These are phyloP conservation scores for Oxytropis ochrocephala DNA, from an alignment of 306 rosid genomes.

Conservation along the genomic window DNA sequence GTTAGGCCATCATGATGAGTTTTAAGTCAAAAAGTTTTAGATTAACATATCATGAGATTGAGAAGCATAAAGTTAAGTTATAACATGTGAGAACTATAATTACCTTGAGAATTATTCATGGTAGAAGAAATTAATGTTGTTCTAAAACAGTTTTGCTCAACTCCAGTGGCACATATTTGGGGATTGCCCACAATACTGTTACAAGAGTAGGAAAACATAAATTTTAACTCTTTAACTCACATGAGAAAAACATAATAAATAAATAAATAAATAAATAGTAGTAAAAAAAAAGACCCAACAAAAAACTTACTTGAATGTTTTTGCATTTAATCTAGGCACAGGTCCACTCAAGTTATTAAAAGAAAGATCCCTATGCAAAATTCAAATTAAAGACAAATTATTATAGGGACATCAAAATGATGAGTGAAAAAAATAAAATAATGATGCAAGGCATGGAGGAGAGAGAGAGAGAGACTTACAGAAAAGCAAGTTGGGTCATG, in stretches of 20 bases:
- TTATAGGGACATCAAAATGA: not conserved
- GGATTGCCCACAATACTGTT: slow-evolving; percentile 75
- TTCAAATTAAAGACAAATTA: not conserved
- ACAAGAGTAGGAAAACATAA: slow-evolving; percentile 21
- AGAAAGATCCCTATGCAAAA: slow-evolving; percentile 68
- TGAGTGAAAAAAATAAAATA: not conserved
- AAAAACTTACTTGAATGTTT: slow-evolving; percentile 72
- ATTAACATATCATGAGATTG: slow-evolving; percentile 8
- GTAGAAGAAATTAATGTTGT: slow-evolving; percentile 32
- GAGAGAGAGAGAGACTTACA: slow-evolving; percentile 71
- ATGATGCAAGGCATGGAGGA: not conserved
- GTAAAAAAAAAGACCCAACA: not conserved
- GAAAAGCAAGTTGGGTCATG: slow-evolving; percentile 64
- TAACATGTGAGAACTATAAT: slow-evolving; percentile 24
- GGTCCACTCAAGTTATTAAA: slow-evolving; percentile 80
- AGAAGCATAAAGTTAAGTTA: not conserved
- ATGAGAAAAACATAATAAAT: not conserved
- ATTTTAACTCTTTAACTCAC: not conserved
- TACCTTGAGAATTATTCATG: slow-evolving; percentile 57
- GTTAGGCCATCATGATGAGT: slow-evolving; percentile 18
- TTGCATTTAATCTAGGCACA: slow-evolving; percentile 60
- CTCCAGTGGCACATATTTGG: slow-evolving; percentile 60
- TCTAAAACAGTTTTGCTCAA: slow-evolving; percentile 50
- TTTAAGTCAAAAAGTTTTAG: slow-evolving; percentile 18
- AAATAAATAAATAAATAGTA: no score